Conservation (phyloP, 352 stramenopile genomes). For the Aphanomyces invadans region DNA sequence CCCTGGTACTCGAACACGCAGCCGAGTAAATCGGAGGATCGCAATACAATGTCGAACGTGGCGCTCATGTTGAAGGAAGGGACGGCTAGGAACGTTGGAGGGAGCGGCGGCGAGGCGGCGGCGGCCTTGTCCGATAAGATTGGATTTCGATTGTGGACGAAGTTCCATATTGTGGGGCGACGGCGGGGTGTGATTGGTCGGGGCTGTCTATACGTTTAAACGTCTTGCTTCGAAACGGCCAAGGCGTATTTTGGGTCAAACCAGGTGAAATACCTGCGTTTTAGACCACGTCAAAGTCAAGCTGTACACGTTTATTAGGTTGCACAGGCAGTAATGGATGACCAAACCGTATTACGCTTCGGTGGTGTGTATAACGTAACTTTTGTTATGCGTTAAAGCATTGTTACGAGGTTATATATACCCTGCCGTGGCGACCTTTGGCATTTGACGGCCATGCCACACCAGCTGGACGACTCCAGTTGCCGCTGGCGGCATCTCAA, state of each 20-base stretch:
- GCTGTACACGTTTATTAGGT: conserved; percentile 1
- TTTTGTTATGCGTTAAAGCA: neutral
- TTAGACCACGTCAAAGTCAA: neutral
- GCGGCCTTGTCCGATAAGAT: neutral
- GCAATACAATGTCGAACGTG: conserved; percentile 6
- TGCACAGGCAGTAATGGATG: conserved; percentile 3
- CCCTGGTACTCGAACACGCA: neutral
- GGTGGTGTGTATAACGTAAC: neutral
- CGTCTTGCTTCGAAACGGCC: neutral
- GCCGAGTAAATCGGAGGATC: conserved; percentile 11
- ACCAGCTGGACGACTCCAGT: neutral
- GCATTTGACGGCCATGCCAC: neutral
- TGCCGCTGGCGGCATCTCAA: neutral
- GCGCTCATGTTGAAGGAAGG: conserved; percentile 3
- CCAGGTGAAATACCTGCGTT: neutral
- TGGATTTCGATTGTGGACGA: conserved; percentile 12
- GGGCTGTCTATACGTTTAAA: neutral
- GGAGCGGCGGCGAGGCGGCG: neutral
- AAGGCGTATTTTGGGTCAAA: neutral
- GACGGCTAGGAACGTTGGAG: no score
- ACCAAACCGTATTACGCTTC: neutral
- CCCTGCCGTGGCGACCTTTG: no score
- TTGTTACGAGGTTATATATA: neutral
- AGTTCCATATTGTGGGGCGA: neutral
- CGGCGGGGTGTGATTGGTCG: neutral